Evolutionary conservation across 768 basidiomycete species (phyloP).

Genomic region (Xerocomellus amylosporus): DNA sequence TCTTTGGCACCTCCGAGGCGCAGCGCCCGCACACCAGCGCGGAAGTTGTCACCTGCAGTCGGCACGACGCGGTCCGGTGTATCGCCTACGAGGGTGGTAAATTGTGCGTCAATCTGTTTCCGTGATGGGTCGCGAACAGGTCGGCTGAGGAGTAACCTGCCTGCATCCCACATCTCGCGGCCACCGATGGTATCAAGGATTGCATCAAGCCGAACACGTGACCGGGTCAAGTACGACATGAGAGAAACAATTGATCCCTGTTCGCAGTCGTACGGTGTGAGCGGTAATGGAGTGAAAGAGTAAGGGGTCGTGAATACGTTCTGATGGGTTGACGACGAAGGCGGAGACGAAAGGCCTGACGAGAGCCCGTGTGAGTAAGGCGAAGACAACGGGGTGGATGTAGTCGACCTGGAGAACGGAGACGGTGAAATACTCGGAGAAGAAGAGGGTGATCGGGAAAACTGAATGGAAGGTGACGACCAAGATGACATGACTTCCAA

Average conservation of each 20-base stretch:
- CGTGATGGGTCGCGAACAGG: constrained; percentile 29
- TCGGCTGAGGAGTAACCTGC: constrained; percentile 54
- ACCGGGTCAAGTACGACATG: constrained; percentile 25
- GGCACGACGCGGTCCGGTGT: constrained; percentile 61
- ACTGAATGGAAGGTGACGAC: constrained; percentile 27
- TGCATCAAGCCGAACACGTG: constrained; percentile 58
- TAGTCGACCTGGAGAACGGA: constrained; percentile 31
- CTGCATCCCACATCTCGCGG: constrained; percentile 72
- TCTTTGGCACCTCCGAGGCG: constrained; percentile 32
- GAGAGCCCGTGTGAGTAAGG: constrained; percentile 25
- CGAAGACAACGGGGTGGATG: constrained; percentile 34
- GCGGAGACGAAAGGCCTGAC: constrained; percentile 24
- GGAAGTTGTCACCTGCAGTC: constrained; percentile 68
- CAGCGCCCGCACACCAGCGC: constrained; percentile 66
- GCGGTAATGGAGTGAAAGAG: constrained; percentile 30
- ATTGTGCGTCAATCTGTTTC: constrained; percentile 44
- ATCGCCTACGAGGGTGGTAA: constrained; percentile 81
- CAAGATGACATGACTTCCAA: constrained; percentile 19
- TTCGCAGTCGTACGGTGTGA: constrained; percentile 29
- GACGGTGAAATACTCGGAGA: constrained; percentile 34
- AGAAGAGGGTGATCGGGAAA: constrained; percentile 27
- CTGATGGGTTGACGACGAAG: constrained; percentile 27
- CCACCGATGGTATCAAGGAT: constrained; percentile 85
- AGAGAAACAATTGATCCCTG: constrained; percentile 24
- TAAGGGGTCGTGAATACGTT: constrained; percentile 28